A percentile compares a stretch with the other conserved stretches of the same genome.
Conservation (phyloP, 148 eudicot genomes). For the Nyssa sinensis region DNA sequence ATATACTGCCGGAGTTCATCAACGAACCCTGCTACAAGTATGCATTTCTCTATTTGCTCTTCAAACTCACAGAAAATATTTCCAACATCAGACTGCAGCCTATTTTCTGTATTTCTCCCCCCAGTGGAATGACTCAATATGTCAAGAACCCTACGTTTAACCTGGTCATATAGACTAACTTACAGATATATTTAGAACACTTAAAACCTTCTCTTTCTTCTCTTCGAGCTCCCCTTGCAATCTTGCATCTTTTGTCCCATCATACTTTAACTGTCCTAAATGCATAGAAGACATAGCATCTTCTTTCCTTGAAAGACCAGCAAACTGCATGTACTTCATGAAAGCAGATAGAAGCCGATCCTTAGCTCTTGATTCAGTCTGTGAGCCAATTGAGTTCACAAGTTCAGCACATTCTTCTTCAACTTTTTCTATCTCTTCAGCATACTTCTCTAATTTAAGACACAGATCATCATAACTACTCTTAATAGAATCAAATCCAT, state of each 20-base stretch:
- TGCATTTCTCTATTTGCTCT: slow-evolving; percentile 77
- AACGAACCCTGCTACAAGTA: slow-evolving; percentile 61
- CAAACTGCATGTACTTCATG: slow-evolving; percentile 57
- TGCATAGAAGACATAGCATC: slow-evolving; percentile 26
- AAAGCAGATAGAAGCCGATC: slow-evolving; percentile 70
- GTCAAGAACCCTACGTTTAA: slow-evolving; percentile 47
- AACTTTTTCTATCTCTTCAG: slow-evolving; percentile 66
- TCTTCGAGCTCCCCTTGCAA: slow-evolving; percentile 38
- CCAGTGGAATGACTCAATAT: slow-evolving; percentile 37
- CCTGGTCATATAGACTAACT: slow-evolving; percentile 61
- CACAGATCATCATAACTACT: slow-evolving; percentile 63
- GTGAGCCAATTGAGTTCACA: slow-evolving; percentile 64
- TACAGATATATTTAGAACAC: slow-evolving; percentile 53
- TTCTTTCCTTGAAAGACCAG: slow-evolving; percentile 49
- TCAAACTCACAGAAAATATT: slow-evolving; percentile 53
- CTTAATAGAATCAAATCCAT: slow-evolving; percentile 41
- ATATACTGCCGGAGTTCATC: slow-evolving; percentile 51
- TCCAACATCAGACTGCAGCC: slow-evolving; percentile 40
- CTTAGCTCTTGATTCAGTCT: slow-evolving; percentile 66
- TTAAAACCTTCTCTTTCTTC: slow-evolving; percentile 48
- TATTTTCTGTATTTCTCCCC: slow-evolving; percentile 29
- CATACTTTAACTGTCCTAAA: slow-evolving; percentile 29
- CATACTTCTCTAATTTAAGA: slow-evolving; percentile 65
- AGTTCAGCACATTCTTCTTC: slow-evolving; percentile 75
- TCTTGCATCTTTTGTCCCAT: slow-evolving; percentile 34